phyloP scores from a whole-genome alignment of 2,329 filamentous ascomycete species.

The Monosporascus ibericus region DNA sequence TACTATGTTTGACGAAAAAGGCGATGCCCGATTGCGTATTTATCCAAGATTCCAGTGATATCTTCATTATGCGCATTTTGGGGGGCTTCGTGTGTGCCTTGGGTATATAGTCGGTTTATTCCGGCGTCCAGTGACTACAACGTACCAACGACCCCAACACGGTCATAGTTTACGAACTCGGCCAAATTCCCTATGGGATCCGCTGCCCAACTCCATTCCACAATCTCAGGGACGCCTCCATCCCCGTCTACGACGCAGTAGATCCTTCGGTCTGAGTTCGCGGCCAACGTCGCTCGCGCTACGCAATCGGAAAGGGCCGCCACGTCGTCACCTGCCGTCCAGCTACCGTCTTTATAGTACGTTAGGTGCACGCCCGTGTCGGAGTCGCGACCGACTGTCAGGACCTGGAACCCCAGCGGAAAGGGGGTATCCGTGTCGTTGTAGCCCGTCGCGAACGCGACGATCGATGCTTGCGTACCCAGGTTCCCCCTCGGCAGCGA shows the following conservation, averaged over 20 bases:
- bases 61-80: no score
- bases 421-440: not conserved
- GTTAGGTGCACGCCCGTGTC: not conserved
- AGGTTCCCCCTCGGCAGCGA: not conserved
- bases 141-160: not conserved
- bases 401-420: not conserved
- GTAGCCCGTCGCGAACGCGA: not conserved
- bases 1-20: no score
- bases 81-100: no score
- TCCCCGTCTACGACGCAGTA: not conserved
- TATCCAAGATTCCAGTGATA: no score
- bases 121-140: no score
- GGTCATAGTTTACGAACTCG: not conserved
- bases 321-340: not conserved
- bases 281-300: not conserved
- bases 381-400: not conserved
- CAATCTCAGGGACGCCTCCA: not conserved
- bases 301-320: not conserved
- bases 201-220: not conserved
- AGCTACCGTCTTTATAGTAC: not conserved
- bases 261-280: not conserved
- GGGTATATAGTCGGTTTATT: no score
- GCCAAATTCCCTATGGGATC: not conserved
- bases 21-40: no score
- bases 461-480: not conserved